Evolutionary conservation across 2,329 filamentous ascomycete species (phyloP), one percentile per base, ranked within the genome.

Genomic region (Verruconis gallopava): DNA sequence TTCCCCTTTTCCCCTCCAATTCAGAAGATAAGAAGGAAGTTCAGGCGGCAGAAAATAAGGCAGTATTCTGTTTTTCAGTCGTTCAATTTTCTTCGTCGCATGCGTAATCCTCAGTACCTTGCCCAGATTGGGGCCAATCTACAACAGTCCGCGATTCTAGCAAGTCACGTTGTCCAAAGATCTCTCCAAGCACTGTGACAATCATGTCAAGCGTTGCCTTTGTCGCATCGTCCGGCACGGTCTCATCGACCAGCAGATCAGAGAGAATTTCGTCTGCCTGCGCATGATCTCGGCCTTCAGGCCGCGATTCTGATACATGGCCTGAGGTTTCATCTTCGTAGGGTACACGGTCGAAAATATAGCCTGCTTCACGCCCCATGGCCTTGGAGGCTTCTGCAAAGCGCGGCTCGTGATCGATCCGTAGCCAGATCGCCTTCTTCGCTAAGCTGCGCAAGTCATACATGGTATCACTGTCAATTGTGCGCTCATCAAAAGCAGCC

Each of bases 161-260:
- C 47, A 95, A 62, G 59, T 96, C 89, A 49, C 80, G 72, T 62
- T 96, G 89, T 1, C 89, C 86, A 61, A 88, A 96, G 49, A 83
- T 77, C 61, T 94, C 86, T 51, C 85, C 88, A 37, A 82, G 79
- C 25, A 95, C 72, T 0, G 84, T 91, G 50, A 95, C 67, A 41
- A 95, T 84, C 85, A 93, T 93, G 61, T 93, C 88, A 22, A 95
- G 68, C 32, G 85, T 86, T n/a, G 77, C 80, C 49, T n/a, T 33
- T n/a, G 46, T 47, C 17, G 46, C 30, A n/a, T 9, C 19, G 21
- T 42, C 37, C 21, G 44, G 44, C 21, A 35, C 2, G 19, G 21
- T 30, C n/a, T 33, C 14, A 9, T 20, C 37, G 9, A 14, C 9
- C 12, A n/a, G 13, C 9, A 14, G 33, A n/a, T 36, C 50, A 32